These are phyloP conservation scores for Brassica juncea DNA, from an alignment of 345 rosid genomes.

Conservation along the genomic window DNA sequence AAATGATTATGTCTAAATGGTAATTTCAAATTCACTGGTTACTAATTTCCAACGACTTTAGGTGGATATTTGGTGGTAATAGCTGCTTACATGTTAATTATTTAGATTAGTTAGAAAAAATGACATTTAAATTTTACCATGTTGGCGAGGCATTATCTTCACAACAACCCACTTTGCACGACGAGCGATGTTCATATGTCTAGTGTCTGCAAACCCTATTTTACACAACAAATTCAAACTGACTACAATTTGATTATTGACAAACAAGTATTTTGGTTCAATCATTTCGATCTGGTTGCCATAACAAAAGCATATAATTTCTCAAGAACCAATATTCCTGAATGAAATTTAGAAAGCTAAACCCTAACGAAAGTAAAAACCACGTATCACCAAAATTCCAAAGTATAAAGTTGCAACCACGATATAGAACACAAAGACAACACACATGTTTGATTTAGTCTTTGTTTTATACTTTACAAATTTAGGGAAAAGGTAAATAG, in stretches of 20 bases:
- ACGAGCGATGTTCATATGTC: not conserved
- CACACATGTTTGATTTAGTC: slow-evolving; percentile 25
- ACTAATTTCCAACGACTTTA: not conserved
- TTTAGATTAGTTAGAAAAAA: not conserved
- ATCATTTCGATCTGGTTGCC: not conserved
- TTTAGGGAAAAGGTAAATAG: not conserved
- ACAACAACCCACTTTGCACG: not conserved
- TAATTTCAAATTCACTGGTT: not conserved
- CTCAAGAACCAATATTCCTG: not conserved
- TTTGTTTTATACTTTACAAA: slow-evolving; percentile 10
- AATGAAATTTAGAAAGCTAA: not conserved
- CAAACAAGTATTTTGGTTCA: not conserved
- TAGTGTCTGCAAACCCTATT: not conserved
- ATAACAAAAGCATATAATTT: not conserved
- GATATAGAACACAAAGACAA: not conserved
- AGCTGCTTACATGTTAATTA: not conserved
- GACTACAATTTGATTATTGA: not conserved
- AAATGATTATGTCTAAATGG: not conserved
- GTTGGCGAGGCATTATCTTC: not conserved
- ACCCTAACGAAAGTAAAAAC: slow-evolving; percentile 6
- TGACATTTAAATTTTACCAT: not conserved
- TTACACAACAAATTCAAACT: not conserved
- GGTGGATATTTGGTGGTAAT: not conserved
- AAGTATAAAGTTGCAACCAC: slow-evolving; percentile 33
- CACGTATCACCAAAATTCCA: not conserved